Evolutionary conservation across 306 rosid species (phyloP).

Genomic region (Rosa chinensis): DNA sequence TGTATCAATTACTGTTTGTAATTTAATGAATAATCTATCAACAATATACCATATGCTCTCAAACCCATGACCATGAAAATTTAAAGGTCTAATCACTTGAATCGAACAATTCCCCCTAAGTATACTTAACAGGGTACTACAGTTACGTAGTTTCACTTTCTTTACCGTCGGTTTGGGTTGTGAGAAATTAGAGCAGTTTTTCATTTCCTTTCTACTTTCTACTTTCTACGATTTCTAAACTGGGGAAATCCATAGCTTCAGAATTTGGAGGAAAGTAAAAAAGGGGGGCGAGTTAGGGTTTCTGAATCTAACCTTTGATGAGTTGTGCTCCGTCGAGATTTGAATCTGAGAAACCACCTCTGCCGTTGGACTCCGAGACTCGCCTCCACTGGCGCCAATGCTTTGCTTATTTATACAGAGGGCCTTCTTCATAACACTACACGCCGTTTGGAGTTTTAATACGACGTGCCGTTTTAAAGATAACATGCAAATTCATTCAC

Average conservation of each 20-base stretch:
- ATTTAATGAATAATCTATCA: neutral
- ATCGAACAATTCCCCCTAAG: neutral
- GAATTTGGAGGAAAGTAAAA: conserved; percentile 5
- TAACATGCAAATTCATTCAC: too few species aligned
- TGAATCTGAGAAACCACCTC: neutral
- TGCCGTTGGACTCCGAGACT: conserved; percentile 3
- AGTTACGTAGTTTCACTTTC: neutral
- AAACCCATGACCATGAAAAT: neutral
- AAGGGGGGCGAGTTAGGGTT: neutral
- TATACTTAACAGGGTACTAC: neutral
- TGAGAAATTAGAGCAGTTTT: conserved; percentile 5
- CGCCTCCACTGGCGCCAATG: conserved; percentile 18
- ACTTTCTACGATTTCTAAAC: neutral
- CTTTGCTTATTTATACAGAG: neutral
- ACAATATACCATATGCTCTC: neutral
- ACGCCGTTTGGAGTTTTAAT: too few species aligned
- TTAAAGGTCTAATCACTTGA: neutral
- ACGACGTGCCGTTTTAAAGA: neutral
- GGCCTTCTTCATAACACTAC: neutral
- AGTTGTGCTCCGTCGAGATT: neutral
- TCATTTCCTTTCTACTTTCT: neutral
- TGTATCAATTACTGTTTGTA: neutral
- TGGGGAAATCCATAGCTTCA: neutral
- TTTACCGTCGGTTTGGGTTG: neutral
- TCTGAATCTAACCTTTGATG: neutral